A percentile compares a stretch with the other conserved stretches of the same genome.
Evolutionary conservation across 257 asterid species (phyloP).

Genomic region (Rubia yunnanensis): DNA sequence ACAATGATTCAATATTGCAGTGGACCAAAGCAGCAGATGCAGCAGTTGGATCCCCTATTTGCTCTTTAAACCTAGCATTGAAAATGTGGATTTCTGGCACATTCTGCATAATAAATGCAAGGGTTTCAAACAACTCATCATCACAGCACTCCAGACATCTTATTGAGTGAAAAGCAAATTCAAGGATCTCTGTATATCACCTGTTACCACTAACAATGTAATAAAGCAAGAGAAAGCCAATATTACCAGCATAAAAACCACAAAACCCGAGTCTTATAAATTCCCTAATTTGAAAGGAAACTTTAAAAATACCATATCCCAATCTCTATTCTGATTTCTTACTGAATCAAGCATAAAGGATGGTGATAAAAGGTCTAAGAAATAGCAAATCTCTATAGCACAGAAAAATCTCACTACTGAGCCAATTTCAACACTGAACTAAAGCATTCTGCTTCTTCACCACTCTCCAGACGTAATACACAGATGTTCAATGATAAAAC

Average conservation of each 20-base stretch:
- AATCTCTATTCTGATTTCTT: background rate
- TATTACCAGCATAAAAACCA: background rate
- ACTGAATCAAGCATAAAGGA: background rate
- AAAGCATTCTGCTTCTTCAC: background rate
- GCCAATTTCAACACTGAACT: background rate
- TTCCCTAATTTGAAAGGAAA: background rate
- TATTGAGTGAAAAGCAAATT: background rate
- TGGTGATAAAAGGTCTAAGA: background rate
- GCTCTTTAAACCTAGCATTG: constrained; percentile 78
- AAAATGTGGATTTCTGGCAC: constrained; percentile 71
- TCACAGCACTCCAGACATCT: background rate
- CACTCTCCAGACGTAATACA: background rate
- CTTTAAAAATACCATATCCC: background rate
- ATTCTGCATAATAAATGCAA: constrained; percentile 36
- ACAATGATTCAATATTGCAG: constrained; percentile 38
- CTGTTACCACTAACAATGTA: background rate
- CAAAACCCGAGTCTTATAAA: background rate
- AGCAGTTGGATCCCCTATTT: constrained; percentile 53
- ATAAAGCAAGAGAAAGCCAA: background rate
- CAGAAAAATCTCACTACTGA: background rate
- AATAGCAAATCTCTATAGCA: background rate
- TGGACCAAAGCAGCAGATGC: constrained; percentile 56
- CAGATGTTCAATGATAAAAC: background rate
- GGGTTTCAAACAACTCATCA: background rate
- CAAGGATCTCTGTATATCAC: constrained; percentile 1